Evolutionary conservation across 164 flowering plant genomes (phyloP), one percentile per base, ranked within the genome.

Genomic region (Vitis rupestris): DNA sequence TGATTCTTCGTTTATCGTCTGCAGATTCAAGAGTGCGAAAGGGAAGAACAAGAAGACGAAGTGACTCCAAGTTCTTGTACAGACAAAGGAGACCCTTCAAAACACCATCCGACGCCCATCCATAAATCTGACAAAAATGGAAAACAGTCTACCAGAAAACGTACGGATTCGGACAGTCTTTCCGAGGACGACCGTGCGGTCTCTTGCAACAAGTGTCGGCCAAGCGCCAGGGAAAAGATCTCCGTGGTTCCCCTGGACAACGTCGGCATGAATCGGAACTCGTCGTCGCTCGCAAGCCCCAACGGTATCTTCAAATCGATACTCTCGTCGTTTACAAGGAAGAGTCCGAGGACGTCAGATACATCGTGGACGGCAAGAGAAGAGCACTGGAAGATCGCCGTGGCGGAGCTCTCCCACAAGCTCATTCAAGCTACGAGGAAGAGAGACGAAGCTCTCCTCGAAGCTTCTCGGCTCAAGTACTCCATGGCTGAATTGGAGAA

Each of bases 401-500:
- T 83, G 12, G 78, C 87, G 0, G 97, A 92, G 78, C 83, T 94
- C 16, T 87, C 99, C 0, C 85, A 87, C 50, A 92, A 90, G 78
- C 91, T 94, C n/a, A 70, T 84, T 12, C 87, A 91, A 30, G 90
- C 96, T 0, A 84, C 88, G 0, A 77, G 86, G 47, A 88, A 81
- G 74, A 63, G 95, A 54, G 99, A 94, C 61, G 99, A 91, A 53
- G 99, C 99, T 0, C 48, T 86, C 59, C 80, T 81, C 0, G 99
- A 92, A 79, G 90, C 91, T 68, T 87, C 95, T 0, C 84, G 87
- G 65, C 76, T 92, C 11, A 92, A 87, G 63, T 59, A 76, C 78
- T 82, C 98, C 80, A 88, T 94, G 94, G 63, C 82, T n/a, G 97
- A 92, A 69, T 79, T 94, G 0, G 97, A 94, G 81, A 88, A 86